Percentiles rank a stretch among this genome's conserved stretches.
phyloP scores from a whole-genome alignment of 305 asterid species.

The Ruellia speciosa region DNA sequence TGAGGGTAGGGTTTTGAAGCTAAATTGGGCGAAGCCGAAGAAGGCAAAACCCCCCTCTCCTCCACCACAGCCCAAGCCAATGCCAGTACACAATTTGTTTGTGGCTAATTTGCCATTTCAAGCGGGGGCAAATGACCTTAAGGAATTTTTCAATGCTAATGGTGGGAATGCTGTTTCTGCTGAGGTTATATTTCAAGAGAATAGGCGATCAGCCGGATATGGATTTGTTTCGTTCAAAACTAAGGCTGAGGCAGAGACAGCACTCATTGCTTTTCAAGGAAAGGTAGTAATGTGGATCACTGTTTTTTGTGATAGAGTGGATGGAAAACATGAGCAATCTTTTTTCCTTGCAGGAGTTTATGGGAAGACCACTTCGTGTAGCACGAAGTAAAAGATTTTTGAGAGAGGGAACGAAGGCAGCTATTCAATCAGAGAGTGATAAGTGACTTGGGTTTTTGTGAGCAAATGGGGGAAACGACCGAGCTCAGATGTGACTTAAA shows the following conservation, averaged over 20 bases:
- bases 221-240: constrained; percentile 85
- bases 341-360: constrained; percentile 54
- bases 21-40: constrained; percentile 70
- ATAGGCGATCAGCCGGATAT: constrained; percentile 67
- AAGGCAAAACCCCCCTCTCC: constrained; percentile 31
- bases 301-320: neutral
- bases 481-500: constrained; percentile 22
- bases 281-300: constrained; percentile 38
- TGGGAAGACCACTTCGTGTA: constrained; percentile 70
- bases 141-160: constrained; percentile 58
- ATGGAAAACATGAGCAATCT: neutral
- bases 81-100: constrained; percentile 67
- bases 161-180: constrained; percentile 69
- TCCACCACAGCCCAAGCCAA: constrained; percentile 35
- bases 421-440: constrained; percentile 34
- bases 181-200: constrained; percentile 53
- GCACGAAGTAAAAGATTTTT: constrained; percentile 59
- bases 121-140: constrained; percentile 64
- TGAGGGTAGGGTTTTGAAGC: constrained; percentile 68
- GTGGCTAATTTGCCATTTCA: constrained; percentile 63
- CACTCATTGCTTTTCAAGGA: constrained; percentile 53
- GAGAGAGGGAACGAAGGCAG: constrained; percentile 55
- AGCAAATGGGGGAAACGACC: constrained; percentile 13
- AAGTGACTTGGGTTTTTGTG: constrained; percentile 21
- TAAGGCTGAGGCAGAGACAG: constrained; percentile 64